phyloP scores from a whole-genome alignment of 305 asterid species.

The Andrographis paniculata region DNA sequence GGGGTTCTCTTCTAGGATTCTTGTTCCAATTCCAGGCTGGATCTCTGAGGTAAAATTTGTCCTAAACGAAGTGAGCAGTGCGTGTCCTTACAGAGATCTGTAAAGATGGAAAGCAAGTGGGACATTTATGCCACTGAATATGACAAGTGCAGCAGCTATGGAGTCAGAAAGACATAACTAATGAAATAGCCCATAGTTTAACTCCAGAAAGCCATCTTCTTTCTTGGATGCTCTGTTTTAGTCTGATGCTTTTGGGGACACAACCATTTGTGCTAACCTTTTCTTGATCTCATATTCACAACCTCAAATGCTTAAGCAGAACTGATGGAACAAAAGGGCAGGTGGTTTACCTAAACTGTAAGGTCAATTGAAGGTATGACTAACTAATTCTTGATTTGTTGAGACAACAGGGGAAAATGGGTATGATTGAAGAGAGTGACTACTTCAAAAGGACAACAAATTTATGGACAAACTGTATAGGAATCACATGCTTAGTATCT shows the following conservation, averaged over 20 bases:
- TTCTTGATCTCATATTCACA: too few relatives aligned
- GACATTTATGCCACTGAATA: background rate
- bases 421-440: too few relatives aligned
- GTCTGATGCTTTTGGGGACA: background rate
- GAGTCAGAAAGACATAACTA: background rate
- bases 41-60: constrained; percentile 27
- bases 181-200: too few relatives aligned
- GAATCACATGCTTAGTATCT: too few relatives aligned
- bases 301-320: too few relatives aligned
- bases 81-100: constrained; percentile 7
- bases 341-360: background rate
- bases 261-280: too few relatives aligned
- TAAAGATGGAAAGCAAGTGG: background rate
- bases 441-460: too few relatives aligned
- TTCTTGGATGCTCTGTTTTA: background rate
- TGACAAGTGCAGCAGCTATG: background rate
- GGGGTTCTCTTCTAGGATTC: constrained; percentile 23
- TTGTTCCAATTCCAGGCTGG: constrained; percentile 39
- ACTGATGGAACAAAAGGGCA: too few relatives aligned
- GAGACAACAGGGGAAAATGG: too few relatives aligned
- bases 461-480: too few relatives aligned
- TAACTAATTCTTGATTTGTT: too few relatives aligned
- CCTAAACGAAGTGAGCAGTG: constrained; percentile 22
- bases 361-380: background rate
- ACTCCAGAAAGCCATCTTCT: too few relatives aligned